Evolutionary conservation across 2,329 filamentous ascomycete genomes (phyloP).

Genomic region (Aspergillus pseudonomiae): DNA sequence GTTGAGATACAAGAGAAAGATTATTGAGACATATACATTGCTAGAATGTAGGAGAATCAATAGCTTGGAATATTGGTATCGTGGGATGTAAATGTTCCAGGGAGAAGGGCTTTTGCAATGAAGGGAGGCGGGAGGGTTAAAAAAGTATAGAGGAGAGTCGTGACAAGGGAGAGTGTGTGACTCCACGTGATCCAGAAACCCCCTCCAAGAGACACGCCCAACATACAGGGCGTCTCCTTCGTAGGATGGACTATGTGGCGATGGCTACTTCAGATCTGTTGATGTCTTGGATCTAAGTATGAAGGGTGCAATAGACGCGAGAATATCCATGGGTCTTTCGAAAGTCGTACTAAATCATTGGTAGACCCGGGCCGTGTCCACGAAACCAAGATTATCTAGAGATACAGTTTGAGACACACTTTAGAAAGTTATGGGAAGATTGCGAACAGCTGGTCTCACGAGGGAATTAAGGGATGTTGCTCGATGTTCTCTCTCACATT

Average conservation of each 20-base stretch:
- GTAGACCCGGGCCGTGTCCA: not conserved
- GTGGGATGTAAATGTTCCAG: conserved; percentile 9
- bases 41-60: conserved; percentile 12
- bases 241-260: not conserved
- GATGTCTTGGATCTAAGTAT: conserved; percentile 1
- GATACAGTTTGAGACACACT: not conserved
- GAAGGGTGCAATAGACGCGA: conserved; percentile 7
- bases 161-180: not conserved
- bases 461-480: not conserved
- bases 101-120: conserved; percentile 1
- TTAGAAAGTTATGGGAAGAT: not conserved
- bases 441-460: not conserved
- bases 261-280: not conserved
- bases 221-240: not conserved
- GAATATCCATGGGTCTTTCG: not conserved
- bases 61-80: not conserved
- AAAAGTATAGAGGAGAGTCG: not conserved
- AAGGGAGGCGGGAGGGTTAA: conserved; percentile 11
- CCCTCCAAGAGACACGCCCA: not conserved
- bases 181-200: conserved; percentile 14
- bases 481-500: not conserved
- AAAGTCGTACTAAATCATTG: not conserved
- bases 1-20: not conserved
- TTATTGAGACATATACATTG: not conserved
- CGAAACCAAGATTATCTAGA: not conserved